phyloP scores from a whole-genome alignment of 345 rosid species.

The Kandelia obovata region DNA sequence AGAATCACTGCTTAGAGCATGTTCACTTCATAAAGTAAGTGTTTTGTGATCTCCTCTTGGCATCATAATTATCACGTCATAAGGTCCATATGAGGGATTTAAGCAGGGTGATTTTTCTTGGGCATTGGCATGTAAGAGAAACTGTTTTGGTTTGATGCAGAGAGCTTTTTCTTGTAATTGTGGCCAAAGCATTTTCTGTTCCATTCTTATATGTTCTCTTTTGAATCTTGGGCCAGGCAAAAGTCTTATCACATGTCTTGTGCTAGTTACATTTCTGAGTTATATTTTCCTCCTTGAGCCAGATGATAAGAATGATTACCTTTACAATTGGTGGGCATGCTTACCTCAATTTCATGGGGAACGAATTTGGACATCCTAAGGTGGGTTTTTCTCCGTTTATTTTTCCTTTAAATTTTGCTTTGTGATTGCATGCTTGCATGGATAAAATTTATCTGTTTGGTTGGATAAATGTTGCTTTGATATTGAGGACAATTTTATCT shows the following conservation, averaged over 20 bases:
- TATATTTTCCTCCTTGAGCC: slow-evolving; percentile 28
- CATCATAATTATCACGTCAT: background rate
- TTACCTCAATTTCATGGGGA: slow-evolving; percentile 96
- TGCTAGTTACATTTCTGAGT: background rate
- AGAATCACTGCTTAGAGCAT: slow-evolving; percentile 54
- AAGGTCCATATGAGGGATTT: background rate
- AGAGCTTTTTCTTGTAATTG: background rate
- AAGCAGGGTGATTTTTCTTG: background rate
- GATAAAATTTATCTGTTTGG: no score
- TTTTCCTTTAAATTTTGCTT: background rate
- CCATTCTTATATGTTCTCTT: background rate
- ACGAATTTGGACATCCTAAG: slow-evolving; percentile 96
- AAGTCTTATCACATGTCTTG: background rate
- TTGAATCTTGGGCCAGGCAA: background rate
- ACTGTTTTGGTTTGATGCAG: background rate
- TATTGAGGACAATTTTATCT: slow-evolving; percentile 12
- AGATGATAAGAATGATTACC: slow-evolving; percentile 90
- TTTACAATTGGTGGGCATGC: slow-evolving; percentile 77
- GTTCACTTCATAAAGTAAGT: slow-evolving; percentile 68
- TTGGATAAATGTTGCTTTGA: background rate
- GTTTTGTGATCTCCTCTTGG: background rate
- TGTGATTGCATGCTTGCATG: no score
- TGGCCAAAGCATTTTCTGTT: background rate
- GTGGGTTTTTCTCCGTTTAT: slow-evolving; percentile 32
- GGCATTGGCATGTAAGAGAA: background rate